Base-by-base conservation (phyloP, 192 early-diverging fungal species). In the Martensiomyces pterosporus region DNA sequence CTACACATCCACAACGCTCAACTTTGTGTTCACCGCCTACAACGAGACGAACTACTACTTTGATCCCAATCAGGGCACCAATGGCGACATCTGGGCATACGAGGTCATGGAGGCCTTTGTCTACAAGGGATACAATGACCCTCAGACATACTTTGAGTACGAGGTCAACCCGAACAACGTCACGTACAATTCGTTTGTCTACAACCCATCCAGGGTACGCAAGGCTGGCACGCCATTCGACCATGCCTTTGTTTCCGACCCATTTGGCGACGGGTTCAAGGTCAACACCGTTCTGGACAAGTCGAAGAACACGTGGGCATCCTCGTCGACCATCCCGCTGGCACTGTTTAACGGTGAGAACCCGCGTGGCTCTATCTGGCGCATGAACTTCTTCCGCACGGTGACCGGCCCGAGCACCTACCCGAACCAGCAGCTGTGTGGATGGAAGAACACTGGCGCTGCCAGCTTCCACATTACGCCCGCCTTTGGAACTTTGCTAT, bases 361-460 rank as follows among this genome's bases (percentile, higher is more conserved):
- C 26, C 64, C 64, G 9, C 27, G 27, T 10, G 71, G 64, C 27
- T 44, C 50, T n/a, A 25, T 17, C 12, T 75, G 71, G 71, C 64
- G 71, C 39, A 75, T 75, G 71, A 75, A 75, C 57, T 75, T 75
- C 39, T 75, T 75, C 64, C 50, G 71, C 16, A 75, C 71, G 0
- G 51, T 75, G 15, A 59, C 56, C 18, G 44, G 60, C 24, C 60
- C 64, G 1, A n/a, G 9, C 16, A 67, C 52, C 0, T 75, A 48
- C 36, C 71, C 71, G 5, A 23, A 75, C 45, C 71, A 75, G 60
- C 47, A 64, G 56, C 71, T 75, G 13, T 67, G 71, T 9, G 71
- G 64, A 4, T 75, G 71, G 71, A 63, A 56, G 52, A 67, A 67
- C 34, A 58, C 71, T 0, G 52, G 52, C 8, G 26, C 38, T 7